phyloP scores from a whole-genome alignment of 2,329 filamentous ascomycete species.

The Venturia carpophila region DNA sequence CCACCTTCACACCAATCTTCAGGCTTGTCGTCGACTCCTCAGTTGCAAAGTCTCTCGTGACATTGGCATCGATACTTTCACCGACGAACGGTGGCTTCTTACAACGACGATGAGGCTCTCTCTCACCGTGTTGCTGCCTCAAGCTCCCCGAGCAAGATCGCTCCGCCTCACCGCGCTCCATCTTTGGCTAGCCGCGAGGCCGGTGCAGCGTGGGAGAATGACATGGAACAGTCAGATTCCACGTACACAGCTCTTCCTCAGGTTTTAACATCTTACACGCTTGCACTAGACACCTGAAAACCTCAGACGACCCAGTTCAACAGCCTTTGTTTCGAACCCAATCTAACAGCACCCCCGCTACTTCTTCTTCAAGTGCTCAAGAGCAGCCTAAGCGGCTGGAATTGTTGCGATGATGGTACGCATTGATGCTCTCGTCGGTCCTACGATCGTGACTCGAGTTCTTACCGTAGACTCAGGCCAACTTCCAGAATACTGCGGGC shows the following conservation, averaged over 20 bases:
- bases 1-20: not conserved
- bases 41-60: slow-evolving; percentile 3
- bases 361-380: not conserved
- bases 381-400: slow-evolving; percentile 1
- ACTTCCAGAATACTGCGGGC: not conserved
- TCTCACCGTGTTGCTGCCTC: not conserved
- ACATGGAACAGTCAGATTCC: not conserved
- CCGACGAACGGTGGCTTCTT: not conserved
- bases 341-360: not conserved
- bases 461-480: not conserved
- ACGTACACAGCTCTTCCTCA: not conserved
- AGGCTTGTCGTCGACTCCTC: slow-evolving; percentile 1
- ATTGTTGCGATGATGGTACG: not conserved
- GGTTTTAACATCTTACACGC: not conserved
- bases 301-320: not conserved
- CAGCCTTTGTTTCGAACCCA: not conserved
- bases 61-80: not conserved
- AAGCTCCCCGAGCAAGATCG: not conserved
- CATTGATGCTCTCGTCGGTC: not conserved
- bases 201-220: not conserved
- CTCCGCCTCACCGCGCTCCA: not conserved
- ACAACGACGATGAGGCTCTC: not conserved
- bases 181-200: not conserved
- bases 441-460: not conserved
- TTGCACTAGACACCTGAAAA: not conserved